A percentile compares a stretch with the other conserved stretches of the same genome.
Evolutionary conservation across 306 rosid genomes (phyloP).

Genomic region (Hippophae gyantsensis): DNA sequence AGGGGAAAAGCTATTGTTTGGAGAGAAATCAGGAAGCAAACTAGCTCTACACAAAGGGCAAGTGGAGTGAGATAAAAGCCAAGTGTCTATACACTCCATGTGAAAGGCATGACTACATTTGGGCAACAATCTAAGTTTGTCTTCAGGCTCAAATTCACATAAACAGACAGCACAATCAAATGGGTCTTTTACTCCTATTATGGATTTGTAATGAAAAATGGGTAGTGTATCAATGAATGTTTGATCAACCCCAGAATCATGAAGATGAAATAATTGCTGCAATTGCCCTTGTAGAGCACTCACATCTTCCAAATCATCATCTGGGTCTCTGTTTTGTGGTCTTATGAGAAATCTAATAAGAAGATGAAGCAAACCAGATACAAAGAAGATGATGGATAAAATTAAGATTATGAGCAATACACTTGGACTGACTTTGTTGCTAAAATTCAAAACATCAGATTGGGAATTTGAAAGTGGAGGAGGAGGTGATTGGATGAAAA

Average conservation of each 20-base stretch:
- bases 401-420: constrained; percentile 63
- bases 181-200: constrained; percentile 72
- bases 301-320: constrained; percentile 55
- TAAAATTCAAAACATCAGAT: constrained; percentile 37
- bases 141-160: constrained; percentile 80
- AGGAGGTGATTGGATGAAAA: constrained; percentile 26
- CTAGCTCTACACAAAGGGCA: constrained; percentile 85
- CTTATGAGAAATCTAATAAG: constrained; percentile 68
- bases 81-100: constrained; percentile 82
- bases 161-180: constrained; percentile 94
- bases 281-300: constrained; percentile 87
- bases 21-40: constrained; percentile 57
- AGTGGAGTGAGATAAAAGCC: constrained; percentile 94
- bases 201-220: constrained; percentile 69
- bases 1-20: constrained; percentile 36
- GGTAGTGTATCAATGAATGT: constrained; percentile 84
- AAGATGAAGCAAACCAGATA: constrained; percentile 87
- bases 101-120: constrained; percentile 96
- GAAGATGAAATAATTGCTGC: constrained; percentile 90
- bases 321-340: constrained; percentile 50
- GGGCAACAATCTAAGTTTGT: constrained; percentile 77
- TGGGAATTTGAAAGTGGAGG: constrained; percentile 23
- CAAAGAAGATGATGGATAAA: constrained; percentile 73
- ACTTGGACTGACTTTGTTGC: constrained; percentile 63
- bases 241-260: constrained; percentile 94